phyloP scores from a whole-genome alignment of 2,329 filamentous ascomycete species.

The Aspergillus sp. region DNA sequence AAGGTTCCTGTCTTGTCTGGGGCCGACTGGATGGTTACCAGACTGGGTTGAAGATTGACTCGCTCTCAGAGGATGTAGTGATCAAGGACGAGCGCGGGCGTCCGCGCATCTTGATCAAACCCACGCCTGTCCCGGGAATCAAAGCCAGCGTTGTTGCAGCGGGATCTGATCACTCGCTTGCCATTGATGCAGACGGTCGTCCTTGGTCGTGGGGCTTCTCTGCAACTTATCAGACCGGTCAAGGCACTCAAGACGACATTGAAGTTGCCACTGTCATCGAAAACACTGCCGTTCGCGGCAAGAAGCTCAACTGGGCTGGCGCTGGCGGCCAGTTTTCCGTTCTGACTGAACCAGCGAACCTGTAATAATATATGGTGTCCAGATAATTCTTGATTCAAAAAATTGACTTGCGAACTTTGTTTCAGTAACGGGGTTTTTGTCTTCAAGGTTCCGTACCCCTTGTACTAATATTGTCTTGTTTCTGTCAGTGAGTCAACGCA shows the following conservation, averaged over 20 bases:
- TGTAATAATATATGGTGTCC: conserved; percentile 4
- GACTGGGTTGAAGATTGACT: conserved; percentile 51
- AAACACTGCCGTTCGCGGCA: conserved; percentile 70
- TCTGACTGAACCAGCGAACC: conserved; percentile 25
- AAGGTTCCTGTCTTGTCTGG: conserved; percentile 52
- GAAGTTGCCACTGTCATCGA: conserved; percentile 69
- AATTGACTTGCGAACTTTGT: neutral
- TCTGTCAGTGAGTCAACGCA: neutral
- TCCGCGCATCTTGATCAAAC: conserved; percentile 63
- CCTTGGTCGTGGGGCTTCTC: conserved; percentile 76
- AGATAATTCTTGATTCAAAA: neutral
- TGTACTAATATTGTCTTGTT: neutral
- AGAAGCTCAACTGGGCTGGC: conserved; percentile 68
- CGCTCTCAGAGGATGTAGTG: conserved; percentile 50
- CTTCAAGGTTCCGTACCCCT: neutral
- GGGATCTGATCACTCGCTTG: conserved; percentile 66
- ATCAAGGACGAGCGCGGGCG: conserved; percentile 57
- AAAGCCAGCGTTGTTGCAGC: conserved; percentile 52
- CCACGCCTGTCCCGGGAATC: conserved; percentile 53
- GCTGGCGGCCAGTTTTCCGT: conserved; percentile 70
- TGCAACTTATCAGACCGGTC: conserved; percentile 71
- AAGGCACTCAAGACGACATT: conserved; percentile 70
- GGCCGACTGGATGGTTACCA: conserved; percentile 54
- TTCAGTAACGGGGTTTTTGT: neutral
- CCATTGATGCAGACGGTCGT: conserved; percentile 59